A percentile compares a stretch with the other conserved stretches of the same genome.
phyloP scores from a whole-genome alignment of 2,329 filamentous ascomycete species.

The Thelonectria olida region DNA sequence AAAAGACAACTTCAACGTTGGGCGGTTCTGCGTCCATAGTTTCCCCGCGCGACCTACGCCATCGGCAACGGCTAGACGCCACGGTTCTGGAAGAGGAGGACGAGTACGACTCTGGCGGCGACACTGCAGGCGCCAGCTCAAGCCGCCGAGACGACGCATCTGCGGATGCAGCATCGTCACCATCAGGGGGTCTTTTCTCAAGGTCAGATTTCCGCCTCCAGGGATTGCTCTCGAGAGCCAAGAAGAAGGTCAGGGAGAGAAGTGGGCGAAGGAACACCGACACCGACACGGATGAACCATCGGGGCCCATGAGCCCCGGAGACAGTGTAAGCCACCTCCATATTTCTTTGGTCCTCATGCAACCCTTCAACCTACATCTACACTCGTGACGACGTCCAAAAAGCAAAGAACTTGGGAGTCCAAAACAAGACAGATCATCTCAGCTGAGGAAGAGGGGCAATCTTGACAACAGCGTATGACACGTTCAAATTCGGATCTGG shows the following conservation, averaged over 20 bases:
- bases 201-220: slow-evolving; percentile 34
- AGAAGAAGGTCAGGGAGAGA: slow-evolving; percentile 36
- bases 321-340: slow-evolving; percentile 33
- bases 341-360: not conserved
- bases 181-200: slow-evolving; percentile 22
- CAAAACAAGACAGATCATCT: not conserved
- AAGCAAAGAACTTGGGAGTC: not conserved
- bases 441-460: not conserved
- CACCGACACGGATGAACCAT: slow-evolving; percentile 4
- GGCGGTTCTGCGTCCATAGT: not conserved
- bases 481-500: slow-evolving; percentile 10
- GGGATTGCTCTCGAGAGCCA: slow-evolving; percentile 33
- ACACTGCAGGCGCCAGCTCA: slow-evolving; percentile 10
- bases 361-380: not conserved
- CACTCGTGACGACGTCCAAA: not conserved
- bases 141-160: not conserved
- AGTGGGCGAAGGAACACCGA: slow-evolving; percentile 8
- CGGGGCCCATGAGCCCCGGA: slow-evolving; percentile 16
- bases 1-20: slow-evolving; percentile 22
- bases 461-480: slow-evolving; percentile 18
- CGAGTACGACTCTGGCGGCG: slow-evolving; percentile 22
- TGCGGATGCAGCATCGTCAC: slow-evolving; percentile 1
- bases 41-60: not conserved
- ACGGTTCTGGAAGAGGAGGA: slow-evolving; percentile 24
- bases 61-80: slow-evolving; percentile 28